These are phyloP conservation scores for Leishmania arabica DNA, from an alignment of 208 protist species.

Conservation along the genomic window DNA sequence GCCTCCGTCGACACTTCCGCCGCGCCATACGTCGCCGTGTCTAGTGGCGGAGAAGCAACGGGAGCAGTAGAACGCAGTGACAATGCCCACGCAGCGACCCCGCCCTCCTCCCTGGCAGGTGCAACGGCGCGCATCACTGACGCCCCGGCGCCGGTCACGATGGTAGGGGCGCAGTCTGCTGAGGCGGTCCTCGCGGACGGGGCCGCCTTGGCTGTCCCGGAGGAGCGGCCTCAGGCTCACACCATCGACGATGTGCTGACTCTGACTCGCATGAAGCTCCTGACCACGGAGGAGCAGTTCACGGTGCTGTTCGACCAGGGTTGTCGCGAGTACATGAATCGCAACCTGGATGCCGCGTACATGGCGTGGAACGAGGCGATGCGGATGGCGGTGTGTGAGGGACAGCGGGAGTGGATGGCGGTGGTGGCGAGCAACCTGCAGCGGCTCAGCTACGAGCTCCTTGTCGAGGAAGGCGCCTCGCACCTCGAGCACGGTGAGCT, in stretches of 20 bases:
- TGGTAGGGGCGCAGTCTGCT: not conserved
- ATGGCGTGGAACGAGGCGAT: conserved; percentile 91
- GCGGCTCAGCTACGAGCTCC: conserved; percentile 89
- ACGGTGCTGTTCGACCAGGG: conserved; percentile 84
- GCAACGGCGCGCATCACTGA: not conserved
- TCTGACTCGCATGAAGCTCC: conserved; percentile 28
- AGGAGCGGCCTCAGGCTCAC: conserved; percentile 15
- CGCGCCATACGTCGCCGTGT: not conserved
- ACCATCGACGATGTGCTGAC: conserved; percentile 35
- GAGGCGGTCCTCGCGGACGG: not conserved
- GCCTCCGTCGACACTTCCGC: not conserved
- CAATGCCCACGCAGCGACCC: not conserved
- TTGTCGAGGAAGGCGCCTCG: conserved; percentile 74
- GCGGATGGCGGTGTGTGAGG: conserved; percentile 68
- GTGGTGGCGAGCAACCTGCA: conserved; percentile 90
- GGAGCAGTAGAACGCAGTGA: not conserved
- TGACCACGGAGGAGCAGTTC: conserved; percentile 66
- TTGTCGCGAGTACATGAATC: conserved; percentile 71
- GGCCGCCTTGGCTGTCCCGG: not conserved
- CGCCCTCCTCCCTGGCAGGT: not conserved
- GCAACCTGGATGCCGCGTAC: conserved; percentile 86
- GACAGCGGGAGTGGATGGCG: conserved; percentile 92
- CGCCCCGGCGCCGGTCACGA: not conserved
- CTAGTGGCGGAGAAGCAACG: not conserved
- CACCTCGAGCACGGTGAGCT: conserved; percentile 72